Percentiles rank a stretch among this genome's conserved stretches.
These are phyloP conservation scores for Phytopythium sindhum DNA, from an alignment of 352 stramenopile genomes.

Conservation along the genomic window DNA sequence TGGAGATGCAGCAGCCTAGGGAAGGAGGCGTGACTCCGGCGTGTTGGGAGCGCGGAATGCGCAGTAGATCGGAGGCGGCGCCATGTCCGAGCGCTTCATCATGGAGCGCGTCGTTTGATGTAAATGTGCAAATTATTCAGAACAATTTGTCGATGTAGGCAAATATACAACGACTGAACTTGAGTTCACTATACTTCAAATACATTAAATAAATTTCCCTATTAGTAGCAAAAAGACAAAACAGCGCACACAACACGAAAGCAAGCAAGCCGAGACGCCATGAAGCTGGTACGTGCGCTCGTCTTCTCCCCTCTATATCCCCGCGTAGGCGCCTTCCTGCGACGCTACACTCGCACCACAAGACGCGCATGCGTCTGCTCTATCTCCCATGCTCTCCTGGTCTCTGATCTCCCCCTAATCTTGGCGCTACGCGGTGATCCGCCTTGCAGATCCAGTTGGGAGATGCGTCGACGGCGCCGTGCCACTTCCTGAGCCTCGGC, in stretches of 20 bases:
- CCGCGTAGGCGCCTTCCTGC: not conserved
- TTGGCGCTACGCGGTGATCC: not conserved
- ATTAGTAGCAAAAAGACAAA: not conserved
- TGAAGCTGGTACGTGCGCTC: conserved; percentile 3
- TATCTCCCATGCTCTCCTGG: not conserved
- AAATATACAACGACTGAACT: not conserved
- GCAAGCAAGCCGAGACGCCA: not conserved
- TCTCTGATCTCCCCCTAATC: not conserved
- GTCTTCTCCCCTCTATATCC: not conserved
- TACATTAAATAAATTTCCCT: not conserved
- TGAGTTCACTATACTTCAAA: not conserved
- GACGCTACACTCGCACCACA: not conserved
- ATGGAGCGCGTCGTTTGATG: too few relatives aligned
- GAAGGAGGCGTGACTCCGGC: not conserved
- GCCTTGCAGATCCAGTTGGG: conserved; percentile 67
- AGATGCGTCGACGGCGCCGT: conserved; percentile 61
- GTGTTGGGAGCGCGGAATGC: too few relatives aligned
- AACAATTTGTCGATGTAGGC: not conserved
- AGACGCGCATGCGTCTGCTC: not conserved
- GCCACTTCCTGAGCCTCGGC: conserved; percentile 76
- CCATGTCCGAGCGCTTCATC: not conserved
- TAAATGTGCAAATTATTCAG: not conserved
- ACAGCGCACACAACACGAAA: not conserved
- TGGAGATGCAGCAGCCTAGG: not conserved
- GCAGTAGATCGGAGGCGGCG: not conserved